Base-by-base conservation (phyloP, 2,329 filamentous ascomycete species). In the Fusarium dimerum region DNA sequence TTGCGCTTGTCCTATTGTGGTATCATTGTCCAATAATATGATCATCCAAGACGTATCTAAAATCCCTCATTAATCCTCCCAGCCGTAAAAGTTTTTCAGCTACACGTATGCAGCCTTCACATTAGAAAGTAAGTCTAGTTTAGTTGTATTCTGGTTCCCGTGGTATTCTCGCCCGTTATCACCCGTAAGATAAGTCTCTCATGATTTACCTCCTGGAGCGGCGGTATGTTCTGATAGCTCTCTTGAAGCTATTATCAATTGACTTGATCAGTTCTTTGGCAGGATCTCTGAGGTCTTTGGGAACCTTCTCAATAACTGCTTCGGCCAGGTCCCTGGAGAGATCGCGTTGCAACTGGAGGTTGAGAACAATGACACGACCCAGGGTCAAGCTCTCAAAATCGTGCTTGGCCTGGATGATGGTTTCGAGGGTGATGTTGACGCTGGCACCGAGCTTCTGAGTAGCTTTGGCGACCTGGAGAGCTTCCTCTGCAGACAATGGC, bases 321-420 rank as follows among this genome's bases (percentile, higher is more conserved):
- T 52, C 54, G 39, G 70, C 71, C 40, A 78, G 71, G 10, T 73
- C 66, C 20, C 64, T 62, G 0, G 74, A 75, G 0, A 76, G 74
- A 1, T 61, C 55, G 60, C 73, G 70, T 65, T 79, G 68, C 7
- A 70, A 52, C 50, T 73, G 60, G 26, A 82, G 59, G 52, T 73
- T 74, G 15, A 75, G 41, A 39, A 77, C 63, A 36, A 80, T 76
- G 36, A 77, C 60, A 0, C 76, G 74, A 43, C 66, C 69, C 36
- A 80, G 56, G 2, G 76, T 47, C 6, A 78, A 61, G 39, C 65
- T 65, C 56, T 78, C 72, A 51, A 80, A 81, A 55, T 76, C 74
- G 17, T 64, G 68, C 64, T 78, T 77, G 29, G 69, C 62, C 11
- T 51, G 60, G 52, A 77, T 66, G 18, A 79, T 62, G n/a, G 67